Evolutionary conservation across 768 basidiomycete species (phyloP).

Genomic region (Amanita phalloides): DNA sequence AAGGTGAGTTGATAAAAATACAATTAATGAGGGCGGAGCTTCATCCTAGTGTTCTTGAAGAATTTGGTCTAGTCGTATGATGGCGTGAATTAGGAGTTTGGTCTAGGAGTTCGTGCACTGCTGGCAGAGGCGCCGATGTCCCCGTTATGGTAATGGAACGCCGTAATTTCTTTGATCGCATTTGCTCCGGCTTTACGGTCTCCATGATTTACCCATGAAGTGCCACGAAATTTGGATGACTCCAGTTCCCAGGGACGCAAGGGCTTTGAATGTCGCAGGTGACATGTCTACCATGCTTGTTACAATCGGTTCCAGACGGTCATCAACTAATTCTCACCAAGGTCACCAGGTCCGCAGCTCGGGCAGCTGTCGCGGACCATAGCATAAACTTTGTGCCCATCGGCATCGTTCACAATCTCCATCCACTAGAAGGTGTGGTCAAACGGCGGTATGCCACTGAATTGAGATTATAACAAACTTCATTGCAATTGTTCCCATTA

Average conservation of each 20-base stretch:
- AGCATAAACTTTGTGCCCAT: conserved; percentile 38
- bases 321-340: conserved; percentile 36
- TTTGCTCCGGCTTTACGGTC: conserved; percentile 19
- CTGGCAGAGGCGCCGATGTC: not conserved
- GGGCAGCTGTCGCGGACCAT: conserved; percentile 48
- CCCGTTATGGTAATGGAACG: not conserved
- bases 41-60: not conserved
- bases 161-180: not conserved
- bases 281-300: conserved; percentile 46
- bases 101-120: not conserved
- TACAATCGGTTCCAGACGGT: not conserved
- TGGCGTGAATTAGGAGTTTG: not conserved
- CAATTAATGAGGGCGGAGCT: not conserved
- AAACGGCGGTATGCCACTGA: conserved; percentile 6
- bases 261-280: conserved; percentile 41
- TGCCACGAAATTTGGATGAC: conserved; percentile 48
- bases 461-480: conserved; percentile 27
- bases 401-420: conserved; percentile 32
- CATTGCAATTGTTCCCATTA: conserved; percentile 44
- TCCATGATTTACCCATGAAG: conserved; percentile 39
- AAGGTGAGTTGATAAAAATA: conserved; percentile 1
- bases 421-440: conserved; percentile 33
- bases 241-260: conserved; percentile 38
- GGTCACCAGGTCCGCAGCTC: conserved; percentile 36
- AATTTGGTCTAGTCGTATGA: not conserved